Evolutionary conservation across 371 early-diverging fungal genomes (phyloP), one percentile per base, ranked within the genome.

Genomic region (Gilbertella persicaria): DNA sequence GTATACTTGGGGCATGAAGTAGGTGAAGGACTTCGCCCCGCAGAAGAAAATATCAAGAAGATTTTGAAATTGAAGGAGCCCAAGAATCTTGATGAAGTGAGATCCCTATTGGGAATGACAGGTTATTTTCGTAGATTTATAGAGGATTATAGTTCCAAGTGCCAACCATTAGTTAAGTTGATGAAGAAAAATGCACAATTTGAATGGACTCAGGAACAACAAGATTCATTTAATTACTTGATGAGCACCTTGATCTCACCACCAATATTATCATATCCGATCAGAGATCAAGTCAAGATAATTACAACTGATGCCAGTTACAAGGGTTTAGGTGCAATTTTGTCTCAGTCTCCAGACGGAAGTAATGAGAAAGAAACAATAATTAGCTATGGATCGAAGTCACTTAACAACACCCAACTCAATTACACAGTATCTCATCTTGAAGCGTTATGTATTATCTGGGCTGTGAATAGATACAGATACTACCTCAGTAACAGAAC

Each of bases 1-100:
- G 50, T 45, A 12, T 66, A 66, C 33, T 53, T 83, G 0, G 80
- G 80, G 9, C 58, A 71, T 55, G 16, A 36, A 23, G 54, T 84
- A 14, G 50, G 57, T 10, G 12, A 66, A 1, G 78, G 76, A 5
- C 5, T 75, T 0, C 0, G 0, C 0, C 55, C 71, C 2, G 41
- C 35, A 1, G 17, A 30, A 1, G 24, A 45, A 2, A 67, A 62
- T 26, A 20, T 55, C 0, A 28, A 49, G 14, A 61, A 67, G 21
- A 42, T 53, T 2, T 10, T 46, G 1, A 21, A 51, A 0, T 14
- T 51, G 13, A 6, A 8, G 17, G 42, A 16, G 3, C 73, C 70
- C n/a, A 45, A 37, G 17, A 55, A 48, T 33, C 37, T 37, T 0
- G 46, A 49, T 3, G 71, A 62, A 16, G 9, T 73, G 0, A 47